Evolutionary conservation across 371 early-diverging fungal species (phyloP).

Genomic region (Mortierella sp.): DNA sequence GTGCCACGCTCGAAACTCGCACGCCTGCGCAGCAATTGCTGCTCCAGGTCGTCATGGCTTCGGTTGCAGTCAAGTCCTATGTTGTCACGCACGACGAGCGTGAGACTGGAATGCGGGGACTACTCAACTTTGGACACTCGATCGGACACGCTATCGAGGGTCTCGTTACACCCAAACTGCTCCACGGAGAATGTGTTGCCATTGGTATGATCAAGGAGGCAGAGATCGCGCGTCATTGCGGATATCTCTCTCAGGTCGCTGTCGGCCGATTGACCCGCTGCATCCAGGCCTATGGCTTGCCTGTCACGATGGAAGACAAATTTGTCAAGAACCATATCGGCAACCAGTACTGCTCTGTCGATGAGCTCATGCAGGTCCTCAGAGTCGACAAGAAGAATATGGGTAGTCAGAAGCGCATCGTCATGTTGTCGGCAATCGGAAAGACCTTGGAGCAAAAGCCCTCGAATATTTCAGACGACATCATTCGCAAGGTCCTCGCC

Average conservation of each 20-base stretch:
- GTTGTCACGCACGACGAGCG: constrained; percentile 97
- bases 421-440: constrained; percentile 89
- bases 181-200: constrained; percentile 97
- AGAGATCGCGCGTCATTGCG: constrained; percentile 91
- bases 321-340: constrained; percentile 74
- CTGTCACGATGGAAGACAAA: constrained; percentile 86
- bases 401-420: constrained; percentile 93
- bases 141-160: constrained; percentile 98
- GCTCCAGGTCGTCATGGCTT: constrained; percentile 87
- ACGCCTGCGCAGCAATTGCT: constrained; percentile 75
- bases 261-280: constrained; percentile 93
- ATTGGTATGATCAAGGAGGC: constrained; percentile 96
- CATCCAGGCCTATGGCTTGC: constrained; percentile 89
- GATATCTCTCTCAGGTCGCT: constrained; percentile 86
- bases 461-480: constrained; percentile 82
- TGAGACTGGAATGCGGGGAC: constrained; percentile 93
- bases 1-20: constrained; percentile 71
- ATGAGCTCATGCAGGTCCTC: constrained; percentile 90
- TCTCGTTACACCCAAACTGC: constrained; percentile 86
- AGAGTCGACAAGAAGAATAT: constrained; percentile 96
- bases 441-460: constrained; percentile 87
- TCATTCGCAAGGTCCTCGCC: constrained; percentile 85
- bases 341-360: constrained; percentile 76
- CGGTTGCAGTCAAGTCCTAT: constrained; percentile 92
- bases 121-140: constrained; percentile 97